Evolutionary conservation across 306 rosid species (phyloP).

Genomic region (Quercus rubra): DNA sequence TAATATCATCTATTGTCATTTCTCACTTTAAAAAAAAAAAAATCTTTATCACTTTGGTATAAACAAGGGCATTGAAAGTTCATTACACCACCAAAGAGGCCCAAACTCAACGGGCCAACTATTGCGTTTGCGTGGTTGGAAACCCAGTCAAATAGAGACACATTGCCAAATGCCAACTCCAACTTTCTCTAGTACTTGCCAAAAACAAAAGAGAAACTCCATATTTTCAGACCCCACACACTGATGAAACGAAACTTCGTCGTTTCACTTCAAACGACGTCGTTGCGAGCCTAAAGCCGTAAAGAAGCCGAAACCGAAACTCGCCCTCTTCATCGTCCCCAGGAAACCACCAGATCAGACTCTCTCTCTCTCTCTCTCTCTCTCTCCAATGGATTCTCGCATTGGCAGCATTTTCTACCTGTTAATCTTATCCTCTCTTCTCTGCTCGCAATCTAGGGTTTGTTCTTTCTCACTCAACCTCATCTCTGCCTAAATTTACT

Average conservation of each 20-base stretch:
- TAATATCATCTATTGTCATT: no score
- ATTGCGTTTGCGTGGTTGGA: neutral
- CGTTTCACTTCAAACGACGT: neutral
- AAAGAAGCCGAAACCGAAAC: neutral
- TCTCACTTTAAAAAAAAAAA: no score
- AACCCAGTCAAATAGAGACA: neutral
- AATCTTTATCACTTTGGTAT: no score
- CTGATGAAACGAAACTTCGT: neutral
- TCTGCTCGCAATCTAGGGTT: slow-evolving; percentile 42
- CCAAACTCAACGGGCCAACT: neutral
- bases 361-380: slow-evolving; percentile 11
- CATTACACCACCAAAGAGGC: neutral
- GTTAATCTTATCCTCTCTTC: slow-evolving; percentile 22
- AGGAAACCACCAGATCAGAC: slow-evolving; percentile 6
- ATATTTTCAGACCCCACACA: neutral
- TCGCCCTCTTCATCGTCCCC: neutral
- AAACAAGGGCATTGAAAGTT: neutral
- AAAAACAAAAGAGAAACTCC: no score
- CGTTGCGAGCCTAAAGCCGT: neutral
- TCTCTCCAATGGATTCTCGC: slow-evolving; percentile 17
- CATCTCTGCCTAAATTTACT: neutral
- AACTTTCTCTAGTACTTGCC: no score
- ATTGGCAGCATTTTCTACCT: slow-evolving; percentile 10
- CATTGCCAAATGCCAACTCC: neutral
- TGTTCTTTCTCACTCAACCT: neutral